These are phyloP conservation scores for Termitomyces sp. DNA, from an alignment of 768 basidiomycete genomes.

Conservation along the genomic window DNA sequence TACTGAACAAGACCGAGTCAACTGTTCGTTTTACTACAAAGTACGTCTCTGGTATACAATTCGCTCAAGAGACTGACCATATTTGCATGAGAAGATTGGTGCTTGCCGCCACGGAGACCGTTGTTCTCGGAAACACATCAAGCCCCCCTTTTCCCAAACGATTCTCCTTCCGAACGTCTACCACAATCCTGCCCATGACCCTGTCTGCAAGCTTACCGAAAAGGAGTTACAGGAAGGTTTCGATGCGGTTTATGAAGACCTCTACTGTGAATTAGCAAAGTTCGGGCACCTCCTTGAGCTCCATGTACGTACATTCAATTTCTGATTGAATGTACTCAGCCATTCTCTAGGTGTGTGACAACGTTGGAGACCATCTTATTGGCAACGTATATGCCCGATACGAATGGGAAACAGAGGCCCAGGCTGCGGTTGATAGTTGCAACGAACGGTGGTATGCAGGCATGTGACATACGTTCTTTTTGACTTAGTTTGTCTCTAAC, in stretches of 20 bases:
- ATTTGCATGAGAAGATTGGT: slow-evolving; percentile 66
- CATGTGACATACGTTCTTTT: slow-evolving; percentile 30
- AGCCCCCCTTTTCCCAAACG: slow-evolving; percentile 96
- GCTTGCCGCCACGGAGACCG: slow-evolving; percentile 98
- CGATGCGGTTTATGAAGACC: slow-evolving; percentile 91
- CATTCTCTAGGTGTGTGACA: slow-evolving; percentile 83
- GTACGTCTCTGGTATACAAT: slow-evolving; percentile 35
- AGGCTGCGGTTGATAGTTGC: slow-evolving; percentile 85
- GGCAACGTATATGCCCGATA: slow-evolving; percentile 98
- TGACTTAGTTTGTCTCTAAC: slow-evolving; percentile 5
- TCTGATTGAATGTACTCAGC: slow-evolving; percentile 1
- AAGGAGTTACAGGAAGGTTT: slow-evolving; percentile 90
- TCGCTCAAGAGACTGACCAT: slow-evolving; percentile 6
- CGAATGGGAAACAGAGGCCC: slow-evolving; percentile 98
- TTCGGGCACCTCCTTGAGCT: slow-evolving; percentile 95
- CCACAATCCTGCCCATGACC: slow-evolving; percentile 95
- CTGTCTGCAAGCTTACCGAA: slow-evolving; percentile 82
- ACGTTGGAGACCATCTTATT: slow-evolving; percentile 98
- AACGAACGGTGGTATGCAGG: slow-evolving; percentile 99
- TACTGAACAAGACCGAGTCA: slow-evolving; percentile 93
- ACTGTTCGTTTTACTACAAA: slow-evolving; percentile 99
- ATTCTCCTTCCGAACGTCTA: slow-evolving; percentile 96
- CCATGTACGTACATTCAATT: slow-evolving; percentile 56
- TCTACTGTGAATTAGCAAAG: slow-evolving; percentile 92
- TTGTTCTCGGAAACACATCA: slow-evolving; percentile 97